Percentiles rank a stretch among this genome's conserved stretches.
These are phyloP conservation scores for Barbarea vulgaris DNA, from an alignment of 345 rosid species.

Conservation along the genomic window DNA sequence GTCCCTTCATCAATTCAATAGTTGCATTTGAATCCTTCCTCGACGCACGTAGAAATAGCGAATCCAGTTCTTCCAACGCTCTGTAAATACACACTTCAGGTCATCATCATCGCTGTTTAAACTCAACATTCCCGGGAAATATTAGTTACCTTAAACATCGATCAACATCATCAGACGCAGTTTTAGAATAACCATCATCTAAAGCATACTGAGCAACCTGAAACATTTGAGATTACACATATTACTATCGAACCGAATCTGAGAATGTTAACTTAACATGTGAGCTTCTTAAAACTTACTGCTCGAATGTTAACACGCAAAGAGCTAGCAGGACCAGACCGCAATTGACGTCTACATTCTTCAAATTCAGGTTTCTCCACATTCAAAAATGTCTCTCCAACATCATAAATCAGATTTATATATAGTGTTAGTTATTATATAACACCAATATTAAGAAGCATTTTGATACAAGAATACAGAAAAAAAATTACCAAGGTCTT, in stretches of 20 bases:
- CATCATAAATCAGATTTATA: slow-evolving; percentile 5
- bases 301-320: slow-evolving; percentile 78
- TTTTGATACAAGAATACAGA: too few relatives aligned
- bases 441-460: background rate
- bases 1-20: slow-evolving; percentile 60
- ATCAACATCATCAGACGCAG: slow-evolving; percentile 67
- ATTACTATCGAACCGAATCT: slow-evolving; percentile 44
- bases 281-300: slow-evolving; percentile 46
- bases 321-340: slow-evolving; percentile 84
- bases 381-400: slow-evolving; percentile 52
- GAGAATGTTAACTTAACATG: background rate
- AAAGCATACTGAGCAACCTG: slow-evolving; percentile 93
- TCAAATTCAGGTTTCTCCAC: slow-evolving; percentile 66
- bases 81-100: slow-evolving; percentile 35
- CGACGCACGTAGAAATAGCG: slow-evolving; percentile 69
- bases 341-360: slow-evolving; percentile 53
- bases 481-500: slow-evolving; percentile 61
- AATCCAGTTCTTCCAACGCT: slow-evolving; percentile 78
- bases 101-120: background rate
- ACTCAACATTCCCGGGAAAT: background rate
- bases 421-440: background rate
- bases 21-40: slow-evolving; percentile 72
- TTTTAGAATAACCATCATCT: slow-evolving; percentile 67
- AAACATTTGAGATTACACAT: slow-evolving; percentile 44
- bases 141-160: slow-evolving; percentile 70